Conservation (phyloP, 768 basidiomycete species). For the Psilocybe cubensis region DNA sequence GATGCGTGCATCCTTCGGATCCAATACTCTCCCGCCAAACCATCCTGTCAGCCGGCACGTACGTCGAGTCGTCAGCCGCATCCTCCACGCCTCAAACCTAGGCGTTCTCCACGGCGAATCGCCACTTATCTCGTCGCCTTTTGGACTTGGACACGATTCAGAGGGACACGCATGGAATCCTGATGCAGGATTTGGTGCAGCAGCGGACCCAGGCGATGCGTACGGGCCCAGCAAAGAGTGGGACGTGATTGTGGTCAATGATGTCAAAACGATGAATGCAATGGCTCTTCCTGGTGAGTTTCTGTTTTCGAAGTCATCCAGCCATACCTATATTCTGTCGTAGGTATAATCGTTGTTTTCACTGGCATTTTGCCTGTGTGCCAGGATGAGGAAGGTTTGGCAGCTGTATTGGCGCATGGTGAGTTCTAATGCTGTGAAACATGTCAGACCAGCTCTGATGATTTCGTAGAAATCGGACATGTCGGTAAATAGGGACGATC, state of each 20-base stretch:
- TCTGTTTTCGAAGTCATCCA: not conserved
- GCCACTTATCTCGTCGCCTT: conserved; percentile 21
- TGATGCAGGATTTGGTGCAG: conserved; percentile 30
- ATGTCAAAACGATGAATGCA: conserved; percentile 73
- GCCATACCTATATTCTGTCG: not conserved
- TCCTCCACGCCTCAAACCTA: conserved; percentile 74
- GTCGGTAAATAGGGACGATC: conserved; percentile 45
- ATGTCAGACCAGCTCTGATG: not conserved
- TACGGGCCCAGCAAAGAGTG: conserved; percentile 49
- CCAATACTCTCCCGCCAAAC: conserved; percentile 61
- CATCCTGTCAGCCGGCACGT: conserved; percentile 73
- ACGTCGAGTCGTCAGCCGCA: conserved; percentile 65
- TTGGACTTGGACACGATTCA: conserved; percentile 22
- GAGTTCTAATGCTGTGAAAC: conserved; percentile 16
- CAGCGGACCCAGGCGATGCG: conserved; percentile 18
- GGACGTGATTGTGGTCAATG: conserved; percentile 81
- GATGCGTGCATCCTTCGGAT: conserved; percentile 53
- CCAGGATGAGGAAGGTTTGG: conserved; percentile 78
- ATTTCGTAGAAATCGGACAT: conserved; percentile 76
- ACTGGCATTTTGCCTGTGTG: conserved; percentile 86
- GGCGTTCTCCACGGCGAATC: conserved; percentile 54
- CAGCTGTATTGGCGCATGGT: conserved; percentile 88
- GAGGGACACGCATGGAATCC: conserved; percentile 36
- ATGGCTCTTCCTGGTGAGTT: conserved; percentile 69
- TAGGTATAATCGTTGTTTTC: conserved; percentile 83